Percentiles rank a stretch among this genome's conserved stretches.
Evolutionary conservation across 2,329 filamentous ascomycete genomes (phyloP).

Genomic region (Epichloe sp.): DNA sequence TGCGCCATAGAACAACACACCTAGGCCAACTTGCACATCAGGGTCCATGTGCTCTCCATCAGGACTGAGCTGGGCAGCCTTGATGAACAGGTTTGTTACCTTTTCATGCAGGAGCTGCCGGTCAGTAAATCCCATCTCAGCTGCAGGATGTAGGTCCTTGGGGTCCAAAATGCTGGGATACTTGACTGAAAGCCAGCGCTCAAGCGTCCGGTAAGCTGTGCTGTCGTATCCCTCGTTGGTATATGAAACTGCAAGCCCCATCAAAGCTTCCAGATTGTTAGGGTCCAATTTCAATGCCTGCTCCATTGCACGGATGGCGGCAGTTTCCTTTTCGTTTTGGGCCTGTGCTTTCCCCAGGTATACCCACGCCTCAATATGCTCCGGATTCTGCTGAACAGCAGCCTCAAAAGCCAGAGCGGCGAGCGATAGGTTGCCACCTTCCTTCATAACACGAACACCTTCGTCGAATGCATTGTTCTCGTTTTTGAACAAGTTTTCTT

Average conservation of each 20-base stretch:
- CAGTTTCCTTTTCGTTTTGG: constrained; percentile 96
- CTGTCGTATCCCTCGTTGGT: constrained; percentile 98
- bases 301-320: constrained; percentile 86
- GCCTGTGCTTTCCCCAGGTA: constrained; percentile 85
- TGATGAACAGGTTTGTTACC: constrained; percentile 82
- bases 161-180: constrained; percentile 74
- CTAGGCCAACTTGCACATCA: constrained; percentile 92
- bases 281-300: constrained; percentile 81
- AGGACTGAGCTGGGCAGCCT: constrained; percentile 82
- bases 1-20: constrained; percentile 92
- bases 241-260: constrained; percentile 92
- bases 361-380: constrained; percentile 88
- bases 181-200: constrained; percentile 92
- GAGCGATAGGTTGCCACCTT: constrained; percentile 86
- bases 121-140: constrained; percentile 91
- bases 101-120: constrained; percentile 79
- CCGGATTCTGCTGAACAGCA: constrained; percentile 76
- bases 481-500: constrained; percentile 79
- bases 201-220: constrained; percentile 87
- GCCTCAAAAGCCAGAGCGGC: constrained; percentile 93
- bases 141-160: constrained; percentile 55
- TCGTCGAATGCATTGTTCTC: constrained; percentile 81
- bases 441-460: constrained; percentile 82
- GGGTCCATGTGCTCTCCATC: constrained; percentile 94
- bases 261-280: constrained; percentile 75